Percentiles rank a stretch among this genome's conserved stretches.
These are phyloP conservation scores for Biscutella laevigata DNA, from an alignment of 441 rosid genomes.

Conservation along the genomic window DNA sequence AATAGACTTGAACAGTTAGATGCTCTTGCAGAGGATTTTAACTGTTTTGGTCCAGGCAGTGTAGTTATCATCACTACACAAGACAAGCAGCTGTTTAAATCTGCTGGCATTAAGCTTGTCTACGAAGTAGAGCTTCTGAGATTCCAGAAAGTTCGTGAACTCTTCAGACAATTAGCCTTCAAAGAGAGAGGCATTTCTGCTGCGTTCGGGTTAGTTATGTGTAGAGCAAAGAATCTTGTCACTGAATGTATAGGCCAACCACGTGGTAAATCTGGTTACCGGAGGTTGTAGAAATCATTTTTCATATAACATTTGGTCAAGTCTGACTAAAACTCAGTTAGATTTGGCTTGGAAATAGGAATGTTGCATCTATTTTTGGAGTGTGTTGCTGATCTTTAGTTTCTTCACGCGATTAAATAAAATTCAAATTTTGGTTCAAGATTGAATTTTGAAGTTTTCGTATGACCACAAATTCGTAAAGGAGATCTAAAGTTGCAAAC, in stretches of 20 bases:
- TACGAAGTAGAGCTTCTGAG: slow-evolving; percentile 16
- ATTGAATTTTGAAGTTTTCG: slow-evolving; percentile 10
- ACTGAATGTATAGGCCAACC: no score
- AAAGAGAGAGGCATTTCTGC: not conserved
- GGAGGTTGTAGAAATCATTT: no score
- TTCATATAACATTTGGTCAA: slow-evolving; percentile 3
- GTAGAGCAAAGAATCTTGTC: not conserved
- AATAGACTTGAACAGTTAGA: slow-evolving; percentile 17
- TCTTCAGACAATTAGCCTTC: slow-evolving; percentile 11
- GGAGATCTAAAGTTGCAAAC: slow-evolving; percentile 6
- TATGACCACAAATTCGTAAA: not conserved
- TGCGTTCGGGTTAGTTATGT: not conserved
- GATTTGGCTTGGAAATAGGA: slow-evolving; percentile 16
- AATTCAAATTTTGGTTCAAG: not conserved
- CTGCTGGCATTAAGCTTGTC: slow-evolving; percentile 1
- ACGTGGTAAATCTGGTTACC: no score
- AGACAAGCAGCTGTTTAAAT: slow-evolving; percentile 17
- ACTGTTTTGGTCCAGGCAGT: slow-evolving; percentile 24
- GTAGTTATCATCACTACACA: slow-evolving; percentile 21
- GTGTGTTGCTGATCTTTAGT: slow-evolving; percentile 9
- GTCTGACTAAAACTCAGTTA: slow-evolving; percentile 17
- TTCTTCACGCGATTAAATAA: not conserved
- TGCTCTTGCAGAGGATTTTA: slow-evolving; percentile 20
- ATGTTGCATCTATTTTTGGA: slow-evolving; percentile 15
- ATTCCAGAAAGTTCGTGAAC: slow-evolving; percentile 9